phyloP scores from a whole-genome alignment of 495 filamentous ascomycete species.

The Penicillium silybi region DNA sequence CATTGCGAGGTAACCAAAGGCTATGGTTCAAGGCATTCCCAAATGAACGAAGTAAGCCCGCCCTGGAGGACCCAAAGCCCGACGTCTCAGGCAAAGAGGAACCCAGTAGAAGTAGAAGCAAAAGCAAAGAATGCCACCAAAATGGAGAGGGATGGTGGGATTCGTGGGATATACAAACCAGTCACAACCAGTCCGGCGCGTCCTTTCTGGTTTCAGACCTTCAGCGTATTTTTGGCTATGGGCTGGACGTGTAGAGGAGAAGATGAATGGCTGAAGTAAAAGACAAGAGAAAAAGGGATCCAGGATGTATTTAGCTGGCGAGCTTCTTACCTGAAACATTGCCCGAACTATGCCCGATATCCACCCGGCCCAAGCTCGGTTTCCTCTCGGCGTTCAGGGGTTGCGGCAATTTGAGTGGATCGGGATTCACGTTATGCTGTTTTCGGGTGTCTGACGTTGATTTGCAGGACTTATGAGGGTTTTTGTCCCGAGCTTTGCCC shows the following conservation, averaged over 20 bases:
- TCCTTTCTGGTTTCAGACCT: too few species aligned
- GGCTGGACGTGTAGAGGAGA: neutral
- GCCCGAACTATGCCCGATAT: slow-evolving; percentile 5
- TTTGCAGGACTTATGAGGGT: neutral
- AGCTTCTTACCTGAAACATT: neutral
- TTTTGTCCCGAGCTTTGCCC: neutral
- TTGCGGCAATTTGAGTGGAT: neutral
- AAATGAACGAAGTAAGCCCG: neutral
- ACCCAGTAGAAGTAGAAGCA: neutral
- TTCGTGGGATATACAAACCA: too few species aligned
- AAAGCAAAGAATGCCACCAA: neutral
- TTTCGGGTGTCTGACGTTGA: neutral
- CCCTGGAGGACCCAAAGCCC: neutral
- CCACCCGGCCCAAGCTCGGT: slow-evolving; percentile 9
- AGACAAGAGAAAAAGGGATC: neutral
- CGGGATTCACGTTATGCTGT: neutral
- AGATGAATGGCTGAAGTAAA: neutral
- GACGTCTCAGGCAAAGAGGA: neutral
- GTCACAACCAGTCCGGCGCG: too few species aligned
- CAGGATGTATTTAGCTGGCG: neutral
- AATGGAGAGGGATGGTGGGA: neutral
- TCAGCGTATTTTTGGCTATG: too few species aligned
- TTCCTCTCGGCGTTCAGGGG: slow-evolving; percentile 4
- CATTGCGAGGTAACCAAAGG: neutral
- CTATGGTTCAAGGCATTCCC: neutral